Evolutionary conservation across 139 green algal genomes (phyloP), one percentile per base, ranked within the genome.

Genomic region (Eudorina sp.): DNA sequence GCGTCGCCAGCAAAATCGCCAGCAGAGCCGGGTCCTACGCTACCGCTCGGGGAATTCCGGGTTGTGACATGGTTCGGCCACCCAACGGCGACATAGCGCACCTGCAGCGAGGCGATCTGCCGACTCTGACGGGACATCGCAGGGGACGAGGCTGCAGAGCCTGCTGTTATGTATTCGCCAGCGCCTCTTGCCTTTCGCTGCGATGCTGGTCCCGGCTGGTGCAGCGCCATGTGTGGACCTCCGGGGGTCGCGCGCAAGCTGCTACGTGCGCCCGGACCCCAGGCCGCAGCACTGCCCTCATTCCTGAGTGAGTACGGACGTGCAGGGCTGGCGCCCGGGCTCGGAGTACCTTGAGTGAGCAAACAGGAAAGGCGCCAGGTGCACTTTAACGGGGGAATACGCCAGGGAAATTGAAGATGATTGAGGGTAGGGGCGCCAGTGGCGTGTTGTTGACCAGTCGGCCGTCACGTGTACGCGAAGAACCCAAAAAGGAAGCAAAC

Each of bases 61-160:
- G n/a, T n/a, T n/a, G n/a, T n/a, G n/a, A n/a, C 5, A 66, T 27
- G 27, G 7, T 66, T 66, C 5, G 29, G 6, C 23, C 8, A 25
- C 55, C 4, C 55, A 25, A 25, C 55, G 27, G 55, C 8, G 23
- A 66, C 55, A 66, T 66, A 23, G 8, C 29, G 55, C 55, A 72
- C 62, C 62, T 72, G 62, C 62, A 72, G n/a, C 62, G 62, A 40
- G 6, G 62, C 36, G 62, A 25, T 34, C 38, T 72, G 19, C 11
- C 23, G 6, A 29, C 27, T 36, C 11, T 75, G n/a, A 31, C 66
- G 66, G 34, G 29, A 4, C 66, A 75, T 46, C 41, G 9, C 70
- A 38, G 70, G 70, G 18, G 70, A 79, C 41, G 70, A 79, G 41
- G 70, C 40, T 16, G 70, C 38, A 14, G 70, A 79, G 41, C 38